Percentiles rank a stretch among this genome's conserved stretches.
These are phyloP conservation scores for Suillus tomentosus DNA, from an alignment of 768 basidiomycete species.

Conservation along the genomic window DNA sequence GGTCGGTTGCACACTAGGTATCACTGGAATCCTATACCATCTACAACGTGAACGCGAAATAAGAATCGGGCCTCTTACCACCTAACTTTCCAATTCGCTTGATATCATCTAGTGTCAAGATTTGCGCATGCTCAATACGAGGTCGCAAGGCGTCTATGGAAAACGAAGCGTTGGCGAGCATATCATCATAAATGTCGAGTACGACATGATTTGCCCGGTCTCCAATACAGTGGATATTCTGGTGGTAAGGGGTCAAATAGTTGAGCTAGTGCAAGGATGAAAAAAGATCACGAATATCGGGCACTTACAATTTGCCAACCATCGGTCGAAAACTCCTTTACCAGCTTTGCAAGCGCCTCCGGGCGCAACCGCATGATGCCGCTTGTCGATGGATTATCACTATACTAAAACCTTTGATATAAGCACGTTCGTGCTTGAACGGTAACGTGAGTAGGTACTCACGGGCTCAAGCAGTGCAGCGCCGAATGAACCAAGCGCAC, in stretches of 20 bases:
- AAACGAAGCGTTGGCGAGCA: conserved; percentile 39
- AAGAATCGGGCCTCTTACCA: conserved; percentile 44
- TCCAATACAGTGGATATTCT: conserved; percentile 91
- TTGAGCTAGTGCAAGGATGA: background rate
- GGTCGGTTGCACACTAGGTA: conserved; percentile 91
- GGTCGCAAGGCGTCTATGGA: conserved; percentile 48
- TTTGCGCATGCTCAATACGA: conserved; percentile 93
- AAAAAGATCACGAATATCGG: background rate
- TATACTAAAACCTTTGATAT: conserved; percentile 45
- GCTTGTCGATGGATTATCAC: conserved; percentile 68
- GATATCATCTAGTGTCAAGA: conserved; percentile 72
- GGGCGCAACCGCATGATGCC: conserved; percentile 70
- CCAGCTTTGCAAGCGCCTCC: conserved; percentile 52
- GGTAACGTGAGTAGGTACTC: conserved; percentile 3
- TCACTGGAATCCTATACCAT: conserved; percentile 50
- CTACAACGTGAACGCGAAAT: background rate
- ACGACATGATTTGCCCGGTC: conserved; percentile 86
- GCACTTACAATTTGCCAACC: conserved; percentile 82
- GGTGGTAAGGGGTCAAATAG: background rate
- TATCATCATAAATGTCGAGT: conserved; percentile 78
- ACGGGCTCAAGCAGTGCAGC: conserved; percentile 80
- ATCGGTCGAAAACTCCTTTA: conserved; percentile 66
- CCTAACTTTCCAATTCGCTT: conserved; percentile 70
- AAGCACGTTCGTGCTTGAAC: conserved; percentile 1
- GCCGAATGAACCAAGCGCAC: conserved; percentile 91